Percentiles rank a stretch among this genome's conserved stretches.
phyloP scores from a whole-genome alignment of 139 green algal species.

The Gonium pectorale region DNA sequence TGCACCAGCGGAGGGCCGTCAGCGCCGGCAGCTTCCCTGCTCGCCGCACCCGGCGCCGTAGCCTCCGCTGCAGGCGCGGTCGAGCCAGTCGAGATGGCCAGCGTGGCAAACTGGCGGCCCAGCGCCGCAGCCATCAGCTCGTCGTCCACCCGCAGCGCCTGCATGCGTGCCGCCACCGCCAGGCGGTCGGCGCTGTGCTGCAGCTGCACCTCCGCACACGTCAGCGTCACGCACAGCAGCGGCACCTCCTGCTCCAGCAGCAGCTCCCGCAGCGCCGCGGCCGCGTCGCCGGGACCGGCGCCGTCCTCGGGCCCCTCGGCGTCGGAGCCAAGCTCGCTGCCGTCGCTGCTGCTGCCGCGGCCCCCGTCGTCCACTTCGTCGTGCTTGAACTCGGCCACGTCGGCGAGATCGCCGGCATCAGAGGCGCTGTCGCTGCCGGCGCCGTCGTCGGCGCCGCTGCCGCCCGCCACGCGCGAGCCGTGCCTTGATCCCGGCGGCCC shows the following conservation, averaged over 20 bases:
- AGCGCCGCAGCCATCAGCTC: slow-evolving; percentile 69
- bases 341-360: not conserved
- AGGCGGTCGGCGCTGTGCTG: slow-evolving; percentile 54
- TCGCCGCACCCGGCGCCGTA: not conserved
- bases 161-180: slow-evolving; percentile 48
- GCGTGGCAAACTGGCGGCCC: not conserved
- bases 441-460: not conserved
- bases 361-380: not conserved
- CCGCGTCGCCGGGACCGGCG: not conserved
- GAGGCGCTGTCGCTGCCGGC: no score
- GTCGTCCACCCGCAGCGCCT: slow-evolving; percentile 73
- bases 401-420: slow-evolving; percentile 1
- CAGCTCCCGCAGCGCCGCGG: slow-evolving; percentile 35
- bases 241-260: slow-evolving; percentile 74
- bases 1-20: slow-evolving; percentile 13
- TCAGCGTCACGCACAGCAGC: slow-evolving; percentile 65
- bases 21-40: slow-evolving; percentile 27
- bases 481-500: not conserved
- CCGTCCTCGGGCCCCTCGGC: not conserved
- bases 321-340: no score
- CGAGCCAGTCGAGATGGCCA: slow-evolving; percentile 5
- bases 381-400: not conserved
- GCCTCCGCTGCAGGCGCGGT: not conserved
- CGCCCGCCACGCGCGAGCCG: not conserved
- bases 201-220: slow-evolving; percentile 39